These are phyloP conservation scores for Casuarina cunninghamiana DNA, from an alignment of 306 rosid genomes.

Conservation along the genomic window DNA sequence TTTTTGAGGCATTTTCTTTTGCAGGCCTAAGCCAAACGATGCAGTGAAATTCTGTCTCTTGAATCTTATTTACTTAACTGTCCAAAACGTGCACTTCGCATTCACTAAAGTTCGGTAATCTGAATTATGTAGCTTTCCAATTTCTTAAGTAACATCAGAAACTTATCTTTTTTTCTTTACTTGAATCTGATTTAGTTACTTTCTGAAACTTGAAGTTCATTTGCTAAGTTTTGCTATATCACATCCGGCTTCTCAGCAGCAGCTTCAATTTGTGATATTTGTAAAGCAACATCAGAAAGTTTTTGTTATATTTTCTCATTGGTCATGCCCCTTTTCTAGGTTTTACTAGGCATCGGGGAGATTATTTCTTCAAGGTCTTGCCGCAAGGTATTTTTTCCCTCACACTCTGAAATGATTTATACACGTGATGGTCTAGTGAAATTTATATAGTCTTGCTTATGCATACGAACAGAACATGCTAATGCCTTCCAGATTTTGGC, in stretches of 20 bases:
- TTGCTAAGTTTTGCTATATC: no score
- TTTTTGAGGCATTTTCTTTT: background rate
- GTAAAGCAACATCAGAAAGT: background rate
- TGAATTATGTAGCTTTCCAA: no score
- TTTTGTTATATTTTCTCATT: background rate
- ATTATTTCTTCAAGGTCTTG: conserved; percentile 84
- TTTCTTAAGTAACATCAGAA: background rate
- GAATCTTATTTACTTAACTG: background rate
- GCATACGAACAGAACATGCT: background rate
- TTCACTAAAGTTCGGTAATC: background rate
- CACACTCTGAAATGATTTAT: conserved; percentile 21
- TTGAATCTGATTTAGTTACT: background rate
- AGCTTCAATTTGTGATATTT: background rate
- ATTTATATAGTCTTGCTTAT: conserved; percentile 17
- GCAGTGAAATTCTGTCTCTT: background rate
- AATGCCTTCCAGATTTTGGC: background rate
- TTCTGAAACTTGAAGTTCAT: no score
- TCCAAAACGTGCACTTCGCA: background rate
- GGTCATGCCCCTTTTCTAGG: conserved; percentile 41
- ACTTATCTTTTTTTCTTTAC: background rate
- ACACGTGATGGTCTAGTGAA: conserved; percentile 10
- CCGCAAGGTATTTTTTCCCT: conserved; percentile 62
- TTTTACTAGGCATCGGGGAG: conserved; percentile 86
- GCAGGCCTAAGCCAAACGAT: background rate
- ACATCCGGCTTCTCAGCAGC: no score